A percentile compares a stretch with the other conserved stretches of the same genome.
phyloP scores from a whole-genome alignment of 169 alveolate genomes.

The Pseudocohnilembus persalinus region DNA sequence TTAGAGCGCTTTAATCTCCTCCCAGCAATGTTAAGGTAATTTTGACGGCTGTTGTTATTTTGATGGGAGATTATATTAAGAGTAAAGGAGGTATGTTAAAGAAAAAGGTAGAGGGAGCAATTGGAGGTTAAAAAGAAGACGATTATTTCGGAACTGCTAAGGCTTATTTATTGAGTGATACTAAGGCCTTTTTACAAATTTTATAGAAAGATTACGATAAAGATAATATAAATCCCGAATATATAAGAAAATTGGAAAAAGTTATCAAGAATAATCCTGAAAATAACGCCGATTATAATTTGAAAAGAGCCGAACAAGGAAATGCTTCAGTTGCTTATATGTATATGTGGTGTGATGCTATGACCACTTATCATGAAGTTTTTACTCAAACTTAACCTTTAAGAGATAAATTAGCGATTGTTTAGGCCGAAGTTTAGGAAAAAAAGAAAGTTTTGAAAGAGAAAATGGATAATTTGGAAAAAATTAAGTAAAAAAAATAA shows the following conservation, averaged over 20 bases:
- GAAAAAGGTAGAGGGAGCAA: conserved; percentile 16
- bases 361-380: conserved; percentile 73
- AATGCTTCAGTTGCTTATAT: conserved; percentile 35
- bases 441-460: conserved; percentile 49
- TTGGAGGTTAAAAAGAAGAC: conserved; percentile 44
- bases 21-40: conserved; percentile 51
- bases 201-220: conserved; percentile 49
- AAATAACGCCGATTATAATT: conserved; percentile 57
- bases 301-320: conserved; percentile 28
- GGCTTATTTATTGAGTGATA: conserved; percentile 33
- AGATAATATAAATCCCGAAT: conserved; percentile 66
- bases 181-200: conserved; percentile 16
- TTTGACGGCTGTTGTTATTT: conserved; percentile 56
- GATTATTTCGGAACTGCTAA: conserved; percentile 45
- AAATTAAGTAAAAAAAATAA: conserved; percentile 81
- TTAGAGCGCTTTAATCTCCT: conserved; percentile 73
- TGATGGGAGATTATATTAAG: conserved; percentile 25
- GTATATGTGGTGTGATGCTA: conserved; percentile 76
- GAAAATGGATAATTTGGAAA: conserved; percentile 51
- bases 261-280: conserved; percentile 45
- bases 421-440: conserved; percentile 63
- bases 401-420: conserved; percentile 66
- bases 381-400: conserved; percentile 65
- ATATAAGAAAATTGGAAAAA: conserved; percentile 66
- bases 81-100: conserved; percentile 30